Percentiles rank a stretch among this genome's conserved stretches.
Conservation (phyloP, 805 yeast species). For the Metschnikowia borealis region DNA sequence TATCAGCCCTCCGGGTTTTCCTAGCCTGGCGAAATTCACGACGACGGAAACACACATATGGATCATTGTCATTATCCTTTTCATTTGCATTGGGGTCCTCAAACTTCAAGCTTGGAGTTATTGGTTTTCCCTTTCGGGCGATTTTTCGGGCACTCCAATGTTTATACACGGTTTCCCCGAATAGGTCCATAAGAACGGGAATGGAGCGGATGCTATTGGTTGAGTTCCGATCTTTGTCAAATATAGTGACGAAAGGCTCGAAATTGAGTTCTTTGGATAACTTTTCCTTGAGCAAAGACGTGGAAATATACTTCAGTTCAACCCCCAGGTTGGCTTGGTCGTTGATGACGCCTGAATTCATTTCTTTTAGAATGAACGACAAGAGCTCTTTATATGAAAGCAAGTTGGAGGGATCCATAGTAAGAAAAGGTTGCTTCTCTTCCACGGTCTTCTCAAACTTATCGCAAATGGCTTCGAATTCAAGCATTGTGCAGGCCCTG, state of each 20-base stretch:
- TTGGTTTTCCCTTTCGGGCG: conserved; percentile 60
- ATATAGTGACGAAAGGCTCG: conserved; percentile 55
- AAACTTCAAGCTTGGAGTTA: conserved; percentile 73
- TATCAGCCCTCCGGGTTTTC: conserved; percentile 92
- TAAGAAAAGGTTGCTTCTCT: conserved; percentile 82
- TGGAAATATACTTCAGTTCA: conserved; percentile 40
- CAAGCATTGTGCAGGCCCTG: conserved; percentile 63
- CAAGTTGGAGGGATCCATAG: conserved; percentile 80
- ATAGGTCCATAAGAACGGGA: conserved; percentile 45
- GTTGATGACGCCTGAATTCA: conserved; percentile 23
- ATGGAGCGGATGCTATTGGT: conserved; percentile 41
- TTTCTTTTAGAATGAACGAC: conserved; percentile 40
- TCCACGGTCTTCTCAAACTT: conserved; percentile 69
- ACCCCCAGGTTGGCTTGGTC: conserved; percentile 24
- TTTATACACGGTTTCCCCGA: conserved; percentile 66
- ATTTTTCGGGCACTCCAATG: conserved; percentile 82
- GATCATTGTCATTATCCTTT: conserved; percentile 84
- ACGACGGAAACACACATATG: conserved; percentile 91
- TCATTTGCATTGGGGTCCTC: conserved; percentile 74
- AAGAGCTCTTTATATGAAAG: conserved; percentile 66
- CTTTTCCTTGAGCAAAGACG: conserved; percentile 53
- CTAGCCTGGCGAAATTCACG: conserved; percentile 94
- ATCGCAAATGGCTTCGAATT: conserved; percentile 76
- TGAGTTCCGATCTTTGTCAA: conserved; percentile 42
- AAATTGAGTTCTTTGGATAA: conserved; percentile 54